Evolutionary conservation across 2,329 filamentous ascomycete genomes (phyloP), one percentile per base, ranked within the genome.

Genomic region (Monosporascus sp.): DNA sequence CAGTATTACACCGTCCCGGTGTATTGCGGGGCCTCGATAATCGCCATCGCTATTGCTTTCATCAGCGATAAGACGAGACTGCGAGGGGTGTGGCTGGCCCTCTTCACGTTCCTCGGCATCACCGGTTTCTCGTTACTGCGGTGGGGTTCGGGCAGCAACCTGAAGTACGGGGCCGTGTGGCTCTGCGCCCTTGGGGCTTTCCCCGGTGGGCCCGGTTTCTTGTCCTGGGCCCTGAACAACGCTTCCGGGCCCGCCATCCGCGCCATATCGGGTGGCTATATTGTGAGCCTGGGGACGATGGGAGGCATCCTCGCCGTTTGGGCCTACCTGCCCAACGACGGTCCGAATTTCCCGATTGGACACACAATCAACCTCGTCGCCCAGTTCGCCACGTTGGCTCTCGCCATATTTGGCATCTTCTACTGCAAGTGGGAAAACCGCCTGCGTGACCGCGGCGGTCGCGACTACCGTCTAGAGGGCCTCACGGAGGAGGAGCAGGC

Each of bases 211-310:
- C 80, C 80, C 0, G 79, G 78, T 0, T 83, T 82, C 67, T 62
- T 84, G 44, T 75, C 75, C 6, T 84, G 81, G 81, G 79, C 74
- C 0, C 71, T 83, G 52, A 84, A 84, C 63, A 84, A 84, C 57
- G 74, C 81, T 0, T 75, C 76, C 0, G 80, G 81, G 0, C 80
- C 81, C 0, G 75, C 79, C 9, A 70, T 83, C 1, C 75, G 80
- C 24, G 81, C 81, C 5, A 77, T 84, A 0, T 75, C 79, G 0
- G 74, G 77, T 22, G 80, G 72, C 3, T 84, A 79, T 55, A 76
- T 84, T 38, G 76, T 80, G 11, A 74, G 71, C 0, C 60, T 84
- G 2, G 81, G 81, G 11, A 83, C 78, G 1, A 69, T 78, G 11
- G 81, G 81, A 39, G 80, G 80, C 25, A 78, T 84, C 41, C 66